Evolutionary conservation across 768 basidiomycete species (phyloP), one percentile per base, ranked within the genome.

Genomic region (Fistulinella prunicolor): DNA sequence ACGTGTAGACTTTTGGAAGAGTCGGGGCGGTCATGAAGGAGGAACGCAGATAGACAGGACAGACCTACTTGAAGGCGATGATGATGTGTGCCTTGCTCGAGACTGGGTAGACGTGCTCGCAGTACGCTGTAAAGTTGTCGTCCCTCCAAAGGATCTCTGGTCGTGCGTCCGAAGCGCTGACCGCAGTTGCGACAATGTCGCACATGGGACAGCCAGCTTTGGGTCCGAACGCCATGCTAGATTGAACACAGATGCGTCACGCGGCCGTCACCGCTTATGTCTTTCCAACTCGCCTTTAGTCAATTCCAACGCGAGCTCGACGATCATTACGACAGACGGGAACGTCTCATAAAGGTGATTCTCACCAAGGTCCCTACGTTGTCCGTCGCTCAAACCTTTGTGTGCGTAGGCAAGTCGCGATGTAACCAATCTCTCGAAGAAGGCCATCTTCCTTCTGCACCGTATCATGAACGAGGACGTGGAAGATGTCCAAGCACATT

Each of bases 381-480:
- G 7, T n/a, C 44, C 16, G 21, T 23, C 24, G 41, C 51, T 55
- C 34, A 47, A 40, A 17, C 36, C 44, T 44, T 35, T 35, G 24
- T 48, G 36, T 14, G 26, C 39, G 38, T 64, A 91, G 89, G 76
- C 80, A 32, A 86, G 83, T 62, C 83, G 95, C 29, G 94, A 96
- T 68, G 79, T 92, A 42, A 97, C 94, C 21, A 89, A 84, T 57
- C 75, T 89, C 29, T 92, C 93, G 43, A 99, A 99, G 68, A 94
- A 91, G 69, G 75, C 83, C 55, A 97, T 99, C 54, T 98, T 98
- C 63, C 82, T 91, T 34, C 75, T 97, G 4, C 95, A 97, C 61
- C 86, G 93, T 42, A 70, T 84, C 49, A 68, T 77, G 55, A 73
- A 71, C 29, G 77, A 78, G 45, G 70, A 73, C 14, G 62, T 60